These are phyloP conservation scores for Barnettozyma sp. DNA, from an alignment of 805 yeast genomes.

Conservation along the genomic window DNA sequence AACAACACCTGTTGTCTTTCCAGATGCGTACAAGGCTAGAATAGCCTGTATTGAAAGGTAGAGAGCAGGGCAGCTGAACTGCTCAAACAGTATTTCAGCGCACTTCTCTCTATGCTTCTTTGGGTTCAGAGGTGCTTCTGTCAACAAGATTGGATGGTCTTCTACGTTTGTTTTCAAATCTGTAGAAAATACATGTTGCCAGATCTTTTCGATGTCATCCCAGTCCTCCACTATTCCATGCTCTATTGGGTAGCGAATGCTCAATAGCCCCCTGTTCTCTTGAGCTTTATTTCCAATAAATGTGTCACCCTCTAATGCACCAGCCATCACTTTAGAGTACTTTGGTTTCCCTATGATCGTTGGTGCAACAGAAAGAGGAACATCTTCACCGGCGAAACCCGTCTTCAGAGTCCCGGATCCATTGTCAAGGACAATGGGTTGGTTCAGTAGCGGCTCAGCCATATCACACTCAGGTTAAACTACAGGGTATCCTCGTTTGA, in stretches of 20 bases:
- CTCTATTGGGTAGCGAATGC: slow-evolving; percentile 61
- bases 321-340: slow-evolving; percentile 77
- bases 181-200: slow-evolving; percentile 61
- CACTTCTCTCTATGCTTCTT: slow-evolving; percentile 77
- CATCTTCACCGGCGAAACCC: slow-evolving; percentile 90
- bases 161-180: slow-evolving; percentile 54
- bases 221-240: slow-evolving; percentile 79
- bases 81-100: slow-evolving; percentile 89
- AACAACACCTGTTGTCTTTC: slow-evolving; percentile 85
- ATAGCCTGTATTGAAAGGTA: slow-evolving; percentile 93
- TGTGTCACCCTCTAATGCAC: slow-evolving; percentile 53
- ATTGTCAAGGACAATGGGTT: slow-evolving; percentile 72
- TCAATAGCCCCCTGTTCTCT: slow-evolving; percentile 67
- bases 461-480: no score
- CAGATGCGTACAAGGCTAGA: slow-evolving; percentile 77
- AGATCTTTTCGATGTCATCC: slow-evolving; percentile 78
- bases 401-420: slow-evolving; percentile 84
- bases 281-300: slow-evolving; percentile 77
- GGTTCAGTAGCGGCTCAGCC: slow-evolving; percentile 40
- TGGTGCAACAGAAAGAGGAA: slow-evolving; percentile 60
- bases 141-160: slow-evolving; percentile 81
- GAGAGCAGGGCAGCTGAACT: slow-evolving; percentile 82
- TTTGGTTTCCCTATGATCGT: slow-evolving; percentile 76
- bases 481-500: no score
- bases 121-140: slow-evolving; percentile 88